Evolutionary conservation across 345 rosid genomes (phyloP), one percentile per base, ranked within the genome.

Genomic region (Xanthoceras sorbifolium): DNA sequence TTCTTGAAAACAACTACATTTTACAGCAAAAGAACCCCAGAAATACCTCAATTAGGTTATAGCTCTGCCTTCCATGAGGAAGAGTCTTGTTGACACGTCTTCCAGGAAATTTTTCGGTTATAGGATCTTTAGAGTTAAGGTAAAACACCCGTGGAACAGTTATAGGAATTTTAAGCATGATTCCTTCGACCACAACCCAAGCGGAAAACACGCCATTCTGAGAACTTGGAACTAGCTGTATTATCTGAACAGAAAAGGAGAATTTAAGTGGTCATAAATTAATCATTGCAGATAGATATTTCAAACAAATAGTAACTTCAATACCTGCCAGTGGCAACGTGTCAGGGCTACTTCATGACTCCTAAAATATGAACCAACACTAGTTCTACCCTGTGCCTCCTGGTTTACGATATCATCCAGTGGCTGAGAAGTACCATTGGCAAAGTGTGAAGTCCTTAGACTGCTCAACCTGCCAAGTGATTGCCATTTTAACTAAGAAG

Each of bases 151-250:
- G 84, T 67, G 94, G 97, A 86, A 90, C 84, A 36, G 79, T 84
- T 79, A 95, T 69, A 83, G 98, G 97, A 76, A 93, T 87, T 86
- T 90, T 95, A 76, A 90, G 84, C 99, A 95, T 95, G 80, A 93
- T 86, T 80, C 94, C 99, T 74, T 95, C 90, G 76, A 87, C 96
- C 82, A 93, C 88, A 62, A 92, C 90, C 99, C 99, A 95, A 67
- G 99, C 97, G 40, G 78, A 89, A 88, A 90, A 86, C 38, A 82
- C 85, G 25, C 99, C 96, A 32, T 60, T 77, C 48, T 66, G 89
- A 59, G 92, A 71, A 84, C 88, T 86, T 42, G 94, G 93, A 73
- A 87, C 81, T 78, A 95, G 83, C 82, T 95, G 99, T 79, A 95
- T 83, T 71, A 95, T 89, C 98, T 94, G 91, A 87, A 84, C 34